A percentile compares a stretch with the other conserved stretches of the same genome.
These are phyloP conservation scores for Ogataea nonfermentans DNA, from an alignment of 805 yeast genomes.

Conservation along the genomic window DNA sequence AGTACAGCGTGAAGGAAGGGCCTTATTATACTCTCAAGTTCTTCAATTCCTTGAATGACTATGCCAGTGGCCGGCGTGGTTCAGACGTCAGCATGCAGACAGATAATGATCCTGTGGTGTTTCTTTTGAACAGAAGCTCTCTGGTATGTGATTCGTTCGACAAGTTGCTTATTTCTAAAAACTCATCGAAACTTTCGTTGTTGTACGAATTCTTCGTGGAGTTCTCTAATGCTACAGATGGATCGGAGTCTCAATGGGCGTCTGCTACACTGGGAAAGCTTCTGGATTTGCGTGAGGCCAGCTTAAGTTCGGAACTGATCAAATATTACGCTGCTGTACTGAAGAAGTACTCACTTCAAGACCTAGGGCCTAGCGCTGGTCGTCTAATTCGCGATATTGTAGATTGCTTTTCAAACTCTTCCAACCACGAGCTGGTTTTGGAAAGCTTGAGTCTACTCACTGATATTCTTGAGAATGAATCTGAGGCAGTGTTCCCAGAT, in stretches of 20 bases:
- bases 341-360: slow-evolving; percentile 31
- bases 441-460: slow-evolving; percentile 28
- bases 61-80: slow-evolving; percentile 24
- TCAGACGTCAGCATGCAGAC: slow-evolving; percentile 42
- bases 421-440: slow-evolving; percentile 33
- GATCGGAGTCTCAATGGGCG: slow-evolving; percentile 24
- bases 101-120: slow-evolving; percentile 31
- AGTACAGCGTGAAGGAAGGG: slow-evolving; percentile 30
- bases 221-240: slow-evolving; percentile 28
- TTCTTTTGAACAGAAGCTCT: slow-evolving; percentile 11
- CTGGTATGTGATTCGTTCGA: slow-evolving; percentile 22
- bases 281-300: slow-evolving; percentile 20
- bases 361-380: slow-evolving; percentile 32
- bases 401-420: slow-evolving; percentile 20
- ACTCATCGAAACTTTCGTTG: slow-evolving; percentile 17
- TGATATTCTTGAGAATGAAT: slow-evolving; percentile 17
- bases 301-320: slow-evolving; percentile 33
- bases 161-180: slow-evolving; percentile 15
- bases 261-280: slow-evolving; percentile 19
- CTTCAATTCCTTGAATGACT: slow-evolving; percentile 24
- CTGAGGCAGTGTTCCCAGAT: slow-evolving; percentile 3
- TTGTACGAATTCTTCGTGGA: slow-evolving; percentile 27
- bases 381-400: slow-evolving; percentile 22
- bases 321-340: slow-evolving; percentile 38
- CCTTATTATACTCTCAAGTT: slow-evolving; percentile 32